Percentiles rank a stretch among this genome's conserved stretches.
Conservation (phyloP, 176 grass and related monocot genomes). For the Eragrostis curvula region DNA sequence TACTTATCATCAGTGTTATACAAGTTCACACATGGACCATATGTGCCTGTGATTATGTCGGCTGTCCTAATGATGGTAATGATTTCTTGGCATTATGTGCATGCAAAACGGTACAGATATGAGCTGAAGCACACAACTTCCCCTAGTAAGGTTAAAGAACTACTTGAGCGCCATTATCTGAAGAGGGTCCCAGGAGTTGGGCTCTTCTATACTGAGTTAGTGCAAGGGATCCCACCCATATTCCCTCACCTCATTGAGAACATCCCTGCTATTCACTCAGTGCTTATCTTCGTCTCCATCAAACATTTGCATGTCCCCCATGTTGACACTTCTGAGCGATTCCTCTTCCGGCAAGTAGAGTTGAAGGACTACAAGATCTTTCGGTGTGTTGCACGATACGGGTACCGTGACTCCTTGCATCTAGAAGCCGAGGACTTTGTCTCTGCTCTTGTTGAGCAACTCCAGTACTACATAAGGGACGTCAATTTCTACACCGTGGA, state of each 20-base stretch:
- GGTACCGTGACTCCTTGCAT: slow-evolving; percentile 49
- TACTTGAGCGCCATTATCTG: slow-evolving; percentile 21
- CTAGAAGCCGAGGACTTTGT: slow-evolving; percentile 40
- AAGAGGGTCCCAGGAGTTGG: slow-evolving; percentile 43
- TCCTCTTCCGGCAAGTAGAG: slow-evolving; percentile 45
- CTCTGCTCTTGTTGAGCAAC: background rate
- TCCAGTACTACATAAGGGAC: slow-evolving; percentile 33
- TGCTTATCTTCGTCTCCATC: slow-evolving; percentile 56
- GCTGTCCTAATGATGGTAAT: slow-evolving; percentile 41
- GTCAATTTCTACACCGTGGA: background rate
- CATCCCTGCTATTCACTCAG: slow-evolving; percentile 31
- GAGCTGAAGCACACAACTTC: slow-evolving; percentile 47
- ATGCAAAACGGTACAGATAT: slow-evolving; percentile 45
- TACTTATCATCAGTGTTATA: slow-evolving; percentile 54
- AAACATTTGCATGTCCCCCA: slow-evolving; percentile 46
- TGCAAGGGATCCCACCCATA: slow-evolving; percentile 60
- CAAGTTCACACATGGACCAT: slow-evolving; percentile 63
- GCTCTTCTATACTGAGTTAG: slow-evolving; percentile 57
- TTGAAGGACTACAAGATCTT: slow-evolving; percentile 20
- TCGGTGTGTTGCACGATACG: slow-evolving; percentile 53
- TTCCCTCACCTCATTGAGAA: slow-evolving; percentile 49
- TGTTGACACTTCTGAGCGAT: slow-evolving; percentile 30
- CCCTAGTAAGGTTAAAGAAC: background rate
- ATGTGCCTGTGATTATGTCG: slow-evolving; percentile 43
- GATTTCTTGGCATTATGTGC: slow-evolving; percentile 53